Percentiles rank a stretch among this genome's conserved stretches.
Conservation (phyloP, 2,329 filamentous ascomycete genomes). For the Clonostachys byssicola region DNA sequence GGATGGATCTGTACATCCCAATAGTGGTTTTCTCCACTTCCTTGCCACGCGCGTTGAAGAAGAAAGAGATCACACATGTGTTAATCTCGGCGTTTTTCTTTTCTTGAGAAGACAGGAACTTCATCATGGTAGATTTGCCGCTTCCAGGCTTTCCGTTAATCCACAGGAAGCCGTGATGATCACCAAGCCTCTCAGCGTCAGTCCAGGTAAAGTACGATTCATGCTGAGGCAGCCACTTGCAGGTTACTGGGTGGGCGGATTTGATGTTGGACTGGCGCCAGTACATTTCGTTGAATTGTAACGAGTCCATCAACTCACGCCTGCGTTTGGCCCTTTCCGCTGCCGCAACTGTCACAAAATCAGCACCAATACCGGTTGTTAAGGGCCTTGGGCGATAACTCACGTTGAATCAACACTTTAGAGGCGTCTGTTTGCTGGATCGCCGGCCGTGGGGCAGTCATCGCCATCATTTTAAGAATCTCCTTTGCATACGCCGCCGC, state of each 20-base stretch:
- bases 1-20: conserved; percentile 45
- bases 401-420: no score
- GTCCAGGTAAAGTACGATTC: conserved; percentile 6
- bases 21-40: conserved; percentile 34
- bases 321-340: background rate
- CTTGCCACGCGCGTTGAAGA: conserved; percentile 44
- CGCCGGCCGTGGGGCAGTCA: background rate
- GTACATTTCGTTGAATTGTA: conserved; percentile 8
- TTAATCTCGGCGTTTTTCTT: background rate
- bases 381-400: no score
- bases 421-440: background rate
- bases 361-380: no score
- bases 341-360: no score
- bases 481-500: conserved; percentile 16
- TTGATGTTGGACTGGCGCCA: conserved; percentile 4
- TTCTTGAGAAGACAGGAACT: conserved; percentile 1
- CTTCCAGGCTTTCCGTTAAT: conserved; percentile 3
- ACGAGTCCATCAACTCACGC: conserved; percentile 2
- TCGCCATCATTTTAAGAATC: background rate
- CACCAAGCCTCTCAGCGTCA: background rate
- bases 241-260: conserved; percentile 7
- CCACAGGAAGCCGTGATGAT: conserved; percentile 4
- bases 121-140: conserved; percentile 7
- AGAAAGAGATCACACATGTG: conserved; percentile 32
- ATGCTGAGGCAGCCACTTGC: conserved; percentile 8